A percentile compares a stretch with the other conserved stretches of the same genome.
Evolutionary conservation across 331 rosid genomes (phyloP).

Genomic region (Phaseolus coccineus): DNA sequence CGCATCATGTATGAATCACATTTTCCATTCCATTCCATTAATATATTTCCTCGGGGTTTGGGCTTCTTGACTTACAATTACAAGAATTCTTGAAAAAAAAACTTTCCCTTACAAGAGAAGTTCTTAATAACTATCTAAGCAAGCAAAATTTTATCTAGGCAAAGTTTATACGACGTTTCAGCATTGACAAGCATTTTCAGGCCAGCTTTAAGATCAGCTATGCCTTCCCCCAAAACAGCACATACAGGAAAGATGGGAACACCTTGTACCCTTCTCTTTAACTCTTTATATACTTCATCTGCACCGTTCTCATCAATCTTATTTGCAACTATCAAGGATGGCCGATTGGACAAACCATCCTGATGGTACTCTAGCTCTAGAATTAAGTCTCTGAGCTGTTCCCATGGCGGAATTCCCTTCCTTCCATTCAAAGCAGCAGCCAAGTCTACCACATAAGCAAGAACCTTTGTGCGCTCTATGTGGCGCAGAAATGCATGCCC

Average conservation of each 20-base stretch:
- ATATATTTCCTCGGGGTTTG: too few relatives aligned
- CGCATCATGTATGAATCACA: not conserved
- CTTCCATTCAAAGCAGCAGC: constrained; percentile 79
- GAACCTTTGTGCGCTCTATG: constrained; percentile 90
- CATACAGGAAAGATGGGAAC: constrained; percentile 83
- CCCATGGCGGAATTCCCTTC: constrained; percentile 92
- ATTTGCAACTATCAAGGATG: constrained; percentile 84
- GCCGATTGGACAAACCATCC: constrained; percentile 77
- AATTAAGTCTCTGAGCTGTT: constrained; percentile 77
- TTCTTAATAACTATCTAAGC: constrained; percentile 44
- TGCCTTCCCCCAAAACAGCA: constrained; percentile 90
- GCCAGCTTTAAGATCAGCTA: constrained; percentile 75
- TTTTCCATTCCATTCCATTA: not conserved
- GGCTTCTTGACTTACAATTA: not conserved
- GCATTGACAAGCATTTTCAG: constrained; percentile 83
- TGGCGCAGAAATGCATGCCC: constrained; percentile 94
- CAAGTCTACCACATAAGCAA: constrained; percentile 88
- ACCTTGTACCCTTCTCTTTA: constrained; percentile 71
- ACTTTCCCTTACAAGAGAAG: not conserved
- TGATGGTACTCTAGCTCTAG: constrained; percentile 89
- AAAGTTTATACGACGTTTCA: constrained; percentile 59
- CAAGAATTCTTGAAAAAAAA: not conserved
- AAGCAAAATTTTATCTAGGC: constrained; percentile 62
- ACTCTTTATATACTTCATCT: constrained; percentile 65
- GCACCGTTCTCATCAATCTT: constrained; percentile 94